Evolutionary conservation across 306 rosid genomes (phyloP), one percentile per base, ranked within the genome.

Genomic region (Echinosophora koreensis): DNA sequence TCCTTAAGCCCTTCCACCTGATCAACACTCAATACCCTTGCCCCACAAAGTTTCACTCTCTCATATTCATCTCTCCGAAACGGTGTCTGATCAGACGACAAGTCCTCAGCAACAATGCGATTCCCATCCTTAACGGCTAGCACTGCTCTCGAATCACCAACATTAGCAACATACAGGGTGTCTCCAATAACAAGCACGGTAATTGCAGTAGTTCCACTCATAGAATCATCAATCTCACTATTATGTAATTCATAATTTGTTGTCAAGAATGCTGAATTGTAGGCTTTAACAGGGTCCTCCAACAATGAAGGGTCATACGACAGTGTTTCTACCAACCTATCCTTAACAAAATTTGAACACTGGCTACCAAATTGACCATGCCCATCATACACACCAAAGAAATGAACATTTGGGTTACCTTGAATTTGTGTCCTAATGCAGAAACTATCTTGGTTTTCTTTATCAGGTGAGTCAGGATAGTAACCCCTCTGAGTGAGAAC

Each of bases 171-270:
- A 27, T 71, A 91, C 64, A 96, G 89, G 5, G 80, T 86, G 71
- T 89, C 85, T 52, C 97, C 99, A 27, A 96, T 56, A 16, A 92
- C 87, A 61, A 96, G 93, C 69, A 87, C 99, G 0, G 99, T 91
- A 50, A 96, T 96, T 1, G 97, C 98, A 0, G 99, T 96, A 32
- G 99, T 96, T 14, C 99, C 99, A 69, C 99, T 96, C 96, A 96
- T 74, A 5, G 97, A 80, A 88, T 96, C 99, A 82, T 96, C 97
- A 73, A 96, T 87, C 34, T 77, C 92, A 71, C 84, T 87, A 74
- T 76, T 57, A 73, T 79, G 91, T 65, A 96, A 81, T 15, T 92
- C 98, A 16, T 56, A 22, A 83, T 96, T 96, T 8, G 90, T 84
- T 1, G 81, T 83, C 13, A 76, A 66, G 80, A 96, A 91, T 0